Evolutionary conservation across 306 rosid genomes (phyloP).

Genomic region (Spatholobus suberectus): DNA sequence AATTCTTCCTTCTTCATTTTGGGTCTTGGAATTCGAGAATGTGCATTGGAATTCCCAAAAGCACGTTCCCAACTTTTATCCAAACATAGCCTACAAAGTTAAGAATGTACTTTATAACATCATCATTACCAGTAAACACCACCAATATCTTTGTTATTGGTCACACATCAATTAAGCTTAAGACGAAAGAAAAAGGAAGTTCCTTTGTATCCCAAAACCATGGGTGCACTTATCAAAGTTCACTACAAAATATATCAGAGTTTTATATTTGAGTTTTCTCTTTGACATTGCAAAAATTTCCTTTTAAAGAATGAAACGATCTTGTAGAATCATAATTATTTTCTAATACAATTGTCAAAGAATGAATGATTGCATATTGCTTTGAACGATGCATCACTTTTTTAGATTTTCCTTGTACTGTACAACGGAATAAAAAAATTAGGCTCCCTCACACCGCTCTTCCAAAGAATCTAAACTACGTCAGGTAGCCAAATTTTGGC

Average conservation of each 20-base stretch:
- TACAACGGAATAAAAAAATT: neutral
- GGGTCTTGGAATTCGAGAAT: no score
- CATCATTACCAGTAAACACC: neutral
- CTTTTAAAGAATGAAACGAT: neutral
- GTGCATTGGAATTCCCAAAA: no score
- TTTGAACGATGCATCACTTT: neutral
- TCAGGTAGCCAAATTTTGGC: neutral
- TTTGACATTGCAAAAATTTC: neutral
- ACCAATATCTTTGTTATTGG: neutral
- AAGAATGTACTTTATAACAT: constrained; percentile 11
- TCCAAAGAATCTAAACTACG: constrained; percentile 1
- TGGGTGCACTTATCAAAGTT: neutral
- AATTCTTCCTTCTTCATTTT: no score
- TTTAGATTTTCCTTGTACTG: neutral
- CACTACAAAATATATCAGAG: neutral
- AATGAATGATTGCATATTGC: constrained; percentile 4
- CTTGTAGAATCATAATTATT: constrained; percentile 16
- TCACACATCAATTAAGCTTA: constrained; percentile 6
- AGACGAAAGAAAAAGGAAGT: neutral
- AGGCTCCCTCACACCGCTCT: neutral
- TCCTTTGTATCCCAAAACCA: neutral
- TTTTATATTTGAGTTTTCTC: neutral
- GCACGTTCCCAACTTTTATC: no score
- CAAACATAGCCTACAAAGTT: no score
- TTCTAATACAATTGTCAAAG: neutral